These are phyloP conservation scores for Coemansia sp. DNA, from an alignment of 192 early-diverging fungal genomes.

Conservation along the genomic window DNA sequence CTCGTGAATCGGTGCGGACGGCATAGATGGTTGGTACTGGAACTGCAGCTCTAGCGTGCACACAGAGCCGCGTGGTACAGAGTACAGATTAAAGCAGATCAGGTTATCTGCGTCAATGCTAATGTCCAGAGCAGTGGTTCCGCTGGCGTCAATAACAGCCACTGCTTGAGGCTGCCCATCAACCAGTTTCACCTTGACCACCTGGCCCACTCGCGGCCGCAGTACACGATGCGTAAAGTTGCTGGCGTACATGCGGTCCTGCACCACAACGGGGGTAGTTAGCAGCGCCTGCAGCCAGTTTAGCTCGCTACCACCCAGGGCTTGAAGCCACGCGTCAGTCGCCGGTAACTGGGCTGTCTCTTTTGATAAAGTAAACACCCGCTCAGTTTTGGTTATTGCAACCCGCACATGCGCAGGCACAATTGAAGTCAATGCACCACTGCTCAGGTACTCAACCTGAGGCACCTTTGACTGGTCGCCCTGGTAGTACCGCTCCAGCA, in stretches of 20 bases:
- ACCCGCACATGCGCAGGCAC: conserved; percentile 22
- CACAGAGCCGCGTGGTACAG: conserved; percentile 50
- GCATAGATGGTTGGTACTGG: conserved; percentile 73
- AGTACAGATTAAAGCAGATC: conserved; percentile 64
- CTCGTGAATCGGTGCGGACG: conserved; percentile 79
- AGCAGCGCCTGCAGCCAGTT: conserved; percentile 86
- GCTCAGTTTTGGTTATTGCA: conserved; percentile 10
- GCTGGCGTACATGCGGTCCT: conserved; percentile 67
- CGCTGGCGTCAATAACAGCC: conserved; percentile 2
- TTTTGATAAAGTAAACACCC: conserved; percentile 16
- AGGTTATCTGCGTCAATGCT: conserved; percentile 47
- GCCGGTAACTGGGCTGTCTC: conserved; percentile 27
- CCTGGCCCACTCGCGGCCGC: conserved; percentile 63
- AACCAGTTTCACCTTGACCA: conserved; percentile 43
- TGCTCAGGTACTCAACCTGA: conserved; percentile 71
- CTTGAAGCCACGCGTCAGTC: conserved; percentile 44
- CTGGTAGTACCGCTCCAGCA: conserved; percentile 77
- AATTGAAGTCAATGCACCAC: not conserved
- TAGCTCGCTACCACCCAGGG: conserved; percentile 69
- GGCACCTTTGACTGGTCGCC: conserved; percentile 65
- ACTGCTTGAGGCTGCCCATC: conserved; percentile 41
- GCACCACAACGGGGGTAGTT: conserved; percentile 73
- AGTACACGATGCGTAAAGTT: conserved; percentile 67
- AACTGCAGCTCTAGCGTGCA: conserved; percentile 81
- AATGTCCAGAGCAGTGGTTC: conserved; percentile 31